These are phyloP conservation scores for Phenoliferia sp. DNA, from an alignment of 1,284 basidiomycete genomes.

Conservation along the genomic window DNA sequence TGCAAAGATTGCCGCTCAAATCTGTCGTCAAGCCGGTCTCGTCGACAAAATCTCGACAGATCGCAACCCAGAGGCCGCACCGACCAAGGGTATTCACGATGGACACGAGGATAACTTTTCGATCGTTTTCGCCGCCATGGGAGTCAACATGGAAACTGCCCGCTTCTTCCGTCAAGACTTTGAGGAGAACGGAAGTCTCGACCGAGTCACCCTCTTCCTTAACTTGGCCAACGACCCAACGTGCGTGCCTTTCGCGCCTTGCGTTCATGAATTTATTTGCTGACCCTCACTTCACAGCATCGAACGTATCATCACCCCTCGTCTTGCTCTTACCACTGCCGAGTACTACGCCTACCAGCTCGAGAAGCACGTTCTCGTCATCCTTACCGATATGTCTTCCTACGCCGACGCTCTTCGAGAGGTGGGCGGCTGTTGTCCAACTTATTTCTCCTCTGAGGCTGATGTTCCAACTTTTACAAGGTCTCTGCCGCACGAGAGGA, in stretches of 20 bases:
- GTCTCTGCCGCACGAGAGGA: conserved; percentile 98
- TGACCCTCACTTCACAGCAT: conserved; percentile 51
- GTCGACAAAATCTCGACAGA: conserved; percentile 58
- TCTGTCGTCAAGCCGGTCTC: conserved; percentile 97
- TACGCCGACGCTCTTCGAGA: conserved; percentile 98
- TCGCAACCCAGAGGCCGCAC: conserved; percentile 48
- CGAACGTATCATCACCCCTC: conserved; percentile 99
- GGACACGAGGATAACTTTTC: conserved; percentile 99
- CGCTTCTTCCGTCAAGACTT: conserved; percentile 99
- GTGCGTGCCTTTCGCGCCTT: conserved; percentile 35
- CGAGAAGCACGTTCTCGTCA: conserved; percentile 98
- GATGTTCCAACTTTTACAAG: not conserved
- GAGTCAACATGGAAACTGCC: conserved; percentile 99
- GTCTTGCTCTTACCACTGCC: conserved; percentile 94
- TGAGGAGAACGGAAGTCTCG: conserved; percentile 96
- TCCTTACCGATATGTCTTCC: conserved; percentile 97
- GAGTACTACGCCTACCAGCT: conserved; percentile 99
- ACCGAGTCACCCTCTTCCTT: conserved; percentile 96
- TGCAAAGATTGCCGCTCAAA: conserved; percentile 92
- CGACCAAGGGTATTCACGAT: conserved; percentile 94
- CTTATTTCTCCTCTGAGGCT: not conserved
- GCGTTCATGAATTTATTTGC: not conserved
- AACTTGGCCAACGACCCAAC: conserved; percentile 99
- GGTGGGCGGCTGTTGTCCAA: conserved; percentile 24
- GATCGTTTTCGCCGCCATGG: conserved; percentile 99